These are phyloP conservation scores for Fusarium globosum DNA, from an alignment of 2,329 filamentous ascomycete species.

Conservation along the genomic window DNA sequence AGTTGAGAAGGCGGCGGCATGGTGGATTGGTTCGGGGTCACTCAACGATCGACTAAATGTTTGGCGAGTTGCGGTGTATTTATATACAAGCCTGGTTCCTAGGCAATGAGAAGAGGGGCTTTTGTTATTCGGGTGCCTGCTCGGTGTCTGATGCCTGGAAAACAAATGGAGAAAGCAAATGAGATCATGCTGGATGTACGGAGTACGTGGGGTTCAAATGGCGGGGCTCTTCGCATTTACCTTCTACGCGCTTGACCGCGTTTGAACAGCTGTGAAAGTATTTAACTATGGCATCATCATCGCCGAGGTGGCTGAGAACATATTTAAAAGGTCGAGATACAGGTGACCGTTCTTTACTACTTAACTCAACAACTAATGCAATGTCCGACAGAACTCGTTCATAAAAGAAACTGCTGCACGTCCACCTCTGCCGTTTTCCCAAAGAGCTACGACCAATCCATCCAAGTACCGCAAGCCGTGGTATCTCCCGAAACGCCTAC, in stretches of 20 bases:
- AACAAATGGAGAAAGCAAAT: constrained; percentile 35
- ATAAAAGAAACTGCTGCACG: constrained; percentile 29
- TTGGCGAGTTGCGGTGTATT: background rate
- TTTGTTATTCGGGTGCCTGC: constrained; percentile 36
- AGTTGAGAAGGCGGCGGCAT: constrained; percentile 85
- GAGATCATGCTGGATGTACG: constrained; percentile 43
- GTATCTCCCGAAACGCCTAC: constrained; percentile 55
- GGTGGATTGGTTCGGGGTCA: constrained; percentile 25
- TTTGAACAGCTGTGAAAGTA: background rate
- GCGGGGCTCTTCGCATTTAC: constrained; percentile 36
- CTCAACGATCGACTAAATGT: background rate
- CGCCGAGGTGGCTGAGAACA: background rate
- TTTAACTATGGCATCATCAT: background rate
- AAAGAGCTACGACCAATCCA: constrained; percentile 32
- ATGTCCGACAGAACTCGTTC: constrained; percentile 26
- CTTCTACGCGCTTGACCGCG: constrained; percentile 13
- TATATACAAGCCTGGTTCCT: background rate
- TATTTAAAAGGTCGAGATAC: background rate
- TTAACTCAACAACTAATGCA: constrained; percentile 23
- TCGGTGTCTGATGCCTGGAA: constrained; percentile 32
- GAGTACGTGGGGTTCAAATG: constrained; percentile 40
- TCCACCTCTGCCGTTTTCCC: constrained; percentile 39
- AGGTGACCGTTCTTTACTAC: constrained; percentile 16
- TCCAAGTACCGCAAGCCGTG: constrained; percentile 48
- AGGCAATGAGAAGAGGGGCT: background rate